These are phyloP conservation scores for Apium graveolens DNA, from an alignment of 129 eudicot species.

Conservation along the genomic window DNA sequence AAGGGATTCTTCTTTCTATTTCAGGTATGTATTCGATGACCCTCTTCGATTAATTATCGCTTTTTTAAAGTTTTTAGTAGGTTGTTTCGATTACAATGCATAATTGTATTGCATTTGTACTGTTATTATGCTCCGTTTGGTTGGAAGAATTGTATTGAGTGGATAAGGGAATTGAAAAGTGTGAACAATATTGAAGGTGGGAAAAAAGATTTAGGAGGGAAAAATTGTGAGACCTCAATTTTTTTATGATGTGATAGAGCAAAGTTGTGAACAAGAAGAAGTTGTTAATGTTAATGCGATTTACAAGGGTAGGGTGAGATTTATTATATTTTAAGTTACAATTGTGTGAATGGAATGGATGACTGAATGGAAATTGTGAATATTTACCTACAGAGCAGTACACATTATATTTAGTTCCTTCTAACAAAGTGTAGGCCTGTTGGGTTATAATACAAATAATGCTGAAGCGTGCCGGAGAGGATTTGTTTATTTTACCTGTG, in stretches of 20 bases:
- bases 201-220: neutral
- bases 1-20: constrained; percentile 72
- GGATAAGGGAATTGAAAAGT: neutral
- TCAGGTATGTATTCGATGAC: constrained; percentile 49
- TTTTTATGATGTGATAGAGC: neutral
- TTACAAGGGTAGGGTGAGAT: neutral
- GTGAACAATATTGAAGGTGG: neutral
- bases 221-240: neutral
- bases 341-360: neutral
- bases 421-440: neutral
- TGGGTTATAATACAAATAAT: neutral
- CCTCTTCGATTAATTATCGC: neutral
- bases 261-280: neutral
- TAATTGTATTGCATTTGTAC: neutral
- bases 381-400: neutral
- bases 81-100: neutral
- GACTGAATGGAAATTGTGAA: neutral
- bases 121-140: neutral
- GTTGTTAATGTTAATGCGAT: neutral
- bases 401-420: neutral
- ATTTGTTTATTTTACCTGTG: neutral
- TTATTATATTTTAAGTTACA: neutral
- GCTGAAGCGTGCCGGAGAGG: neutral
- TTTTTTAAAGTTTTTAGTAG: neutral
- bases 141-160: neutral